Percentiles rank a stretch among this genome's conserved stretches.
Evolutionary conservation across 768 basidiomycete species (phyloP).

Genomic region (Cystofilobasidium bisporidii): DNA sequence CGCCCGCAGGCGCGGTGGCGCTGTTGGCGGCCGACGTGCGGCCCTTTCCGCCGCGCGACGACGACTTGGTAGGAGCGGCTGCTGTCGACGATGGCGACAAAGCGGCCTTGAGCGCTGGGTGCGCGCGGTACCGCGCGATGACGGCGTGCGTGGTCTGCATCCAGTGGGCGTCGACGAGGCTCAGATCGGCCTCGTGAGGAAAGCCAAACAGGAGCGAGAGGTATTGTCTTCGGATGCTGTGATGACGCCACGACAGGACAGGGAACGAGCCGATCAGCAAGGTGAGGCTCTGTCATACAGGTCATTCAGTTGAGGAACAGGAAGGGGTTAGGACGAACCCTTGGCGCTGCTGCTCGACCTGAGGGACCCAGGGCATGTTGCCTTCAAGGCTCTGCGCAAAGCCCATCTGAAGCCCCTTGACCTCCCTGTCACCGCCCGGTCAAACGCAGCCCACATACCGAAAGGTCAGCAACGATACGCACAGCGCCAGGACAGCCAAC

Average conservation of each 20-base stretch:
- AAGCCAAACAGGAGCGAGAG: constrained; percentile 59
- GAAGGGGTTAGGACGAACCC: constrained; percentile 64
- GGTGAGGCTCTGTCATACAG: constrained; percentile 9
- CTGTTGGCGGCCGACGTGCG: not conserved
- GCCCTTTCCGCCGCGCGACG: not conserved
- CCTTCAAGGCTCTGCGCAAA: constrained; percentile 60
- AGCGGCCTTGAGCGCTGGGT: constrained; percentile 32
- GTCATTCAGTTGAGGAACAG: too few species aligned
- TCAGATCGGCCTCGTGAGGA: constrained; percentile 61
- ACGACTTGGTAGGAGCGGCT: not conserved
- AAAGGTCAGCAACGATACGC: not conserved
- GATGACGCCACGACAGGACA: not conserved
- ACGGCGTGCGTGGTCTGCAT: constrained; percentile 83
- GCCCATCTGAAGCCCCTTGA: constrained; percentile 61
- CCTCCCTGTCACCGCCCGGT: constrained; percentile 50
- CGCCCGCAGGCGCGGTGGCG: constrained; percentile 45
- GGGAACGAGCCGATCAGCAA: not conserved
- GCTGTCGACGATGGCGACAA: constrained; percentile 5
- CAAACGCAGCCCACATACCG: not conserved
- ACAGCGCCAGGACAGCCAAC: not conserved
- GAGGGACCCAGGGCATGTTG: constrained; percentile 68
- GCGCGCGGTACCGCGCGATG: constrained; percentile 75
- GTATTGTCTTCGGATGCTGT: constrained; percentile 62
- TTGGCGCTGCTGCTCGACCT: constrained; percentile 76
- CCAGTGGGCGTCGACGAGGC: constrained; percentile 78